Percentiles rank a stretch among this genome's conserved stretches.
These are phyloP conservation scores for Pseudonectria buxi DNA, from an alignment of 2,329 filamentous ascomycete species.

Conservation along the genomic window DNA sequence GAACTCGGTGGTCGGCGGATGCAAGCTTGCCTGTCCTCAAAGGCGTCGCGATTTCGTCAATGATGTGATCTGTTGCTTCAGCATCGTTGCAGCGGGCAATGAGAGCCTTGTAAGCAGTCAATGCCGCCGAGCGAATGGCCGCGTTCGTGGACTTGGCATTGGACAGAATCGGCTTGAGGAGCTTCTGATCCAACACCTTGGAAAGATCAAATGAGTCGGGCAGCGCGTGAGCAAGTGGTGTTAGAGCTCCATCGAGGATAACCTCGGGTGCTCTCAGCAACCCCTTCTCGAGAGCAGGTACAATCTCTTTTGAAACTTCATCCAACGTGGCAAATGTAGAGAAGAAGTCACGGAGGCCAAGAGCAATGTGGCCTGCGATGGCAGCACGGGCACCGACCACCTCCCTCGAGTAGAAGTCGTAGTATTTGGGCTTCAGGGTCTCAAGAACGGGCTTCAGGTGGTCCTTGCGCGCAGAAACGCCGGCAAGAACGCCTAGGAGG, in stretches of 20 bases:
- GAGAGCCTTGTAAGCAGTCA: slow-evolving; percentile 67
- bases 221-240: slow-evolving; percentile 64
- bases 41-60: slow-evolving; percentile 71
- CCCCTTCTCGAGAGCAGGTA: slow-evolving; percentile 81
- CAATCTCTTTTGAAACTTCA: slow-evolving; percentile 67
- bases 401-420: slow-evolving; percentile 79
- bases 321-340: slow-evolving; percentile 62
- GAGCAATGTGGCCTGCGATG: slow-evolving; percentile 65
- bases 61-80: slow-evolving; percentile 56
- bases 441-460: slow-evolving; percentile 57
- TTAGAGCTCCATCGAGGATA: slow-evolving; percentile 71
- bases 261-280: slow-evolving; percentile 86
- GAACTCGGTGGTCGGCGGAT: slow-evolving; percentile 73
- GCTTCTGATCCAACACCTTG: slow-evolving; percentile 58
- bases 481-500: slow-evolving; percentile 78
- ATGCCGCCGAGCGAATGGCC: slow-evolving; percentile 66
- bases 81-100: slow-evolving; percentile 54
- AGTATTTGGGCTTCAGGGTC: slow-evolving; percentile 61
- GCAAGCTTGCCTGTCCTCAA: slow-evolving; percentile 79
- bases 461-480: slow-evolving; percentile 70
- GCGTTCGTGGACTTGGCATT: slow-evolving; percentile 88
- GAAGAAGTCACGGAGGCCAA: slow-evolving; percentile 78
- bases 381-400: slow-evolving; percentile 70
- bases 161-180: slow-evolving; percentile 81
- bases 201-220: slow-evolving; percentile 70